Evolutionary conservation across 192 early-diverging fungal genomes (phyloP).

Genomic region (Backusella psychrophila): DNA sequence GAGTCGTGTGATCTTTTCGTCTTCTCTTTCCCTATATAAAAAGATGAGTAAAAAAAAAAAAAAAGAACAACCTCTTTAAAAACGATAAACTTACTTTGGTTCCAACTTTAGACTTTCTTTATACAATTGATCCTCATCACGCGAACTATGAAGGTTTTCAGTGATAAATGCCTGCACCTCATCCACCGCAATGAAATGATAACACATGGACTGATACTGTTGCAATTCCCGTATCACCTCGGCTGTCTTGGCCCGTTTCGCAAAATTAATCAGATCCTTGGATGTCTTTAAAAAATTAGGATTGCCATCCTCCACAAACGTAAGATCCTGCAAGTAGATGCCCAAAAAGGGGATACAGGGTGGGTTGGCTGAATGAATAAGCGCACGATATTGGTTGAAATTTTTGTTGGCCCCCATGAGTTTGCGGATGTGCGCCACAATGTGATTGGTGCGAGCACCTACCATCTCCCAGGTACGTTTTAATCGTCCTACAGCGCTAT

Average conservation of each 20-base stretch:
- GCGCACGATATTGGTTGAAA: conserved; percentile 80
- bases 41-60: background rate
- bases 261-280: conserved; percentile 89
- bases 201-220: conserved; percentile 85
- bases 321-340: conserved; percentile 86
- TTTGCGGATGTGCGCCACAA: conserved; percentile 61
- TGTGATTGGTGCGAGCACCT: conserved; percentile 53
- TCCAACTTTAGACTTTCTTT: conserved; percentile 77
- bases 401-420: conserved; percentile 85
- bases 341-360: conserved; percentile 82
- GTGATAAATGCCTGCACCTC: conserved; percentile 86
- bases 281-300: conserved; percentile 64
- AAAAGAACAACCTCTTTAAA: background rate
- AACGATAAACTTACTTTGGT: conserved; percentile 56
- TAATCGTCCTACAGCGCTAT: conserved; percentile 84
- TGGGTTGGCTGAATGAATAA: conserved; percentile 80
- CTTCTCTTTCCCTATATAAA: conserved; percentile 67
- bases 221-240: conserved; percentile 91
- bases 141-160: conserved; percentile 62
- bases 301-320: conserved; percentile 94
- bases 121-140: conserved; percentile 75
- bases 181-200: conserved; percentile 70
- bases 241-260: conserved; percentile 85
- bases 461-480: conserved; percentile 87
- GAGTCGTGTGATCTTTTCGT: conserved; percentile 74